Percentiles rank a stretch among this genome's conserved stretches.
These are phyloP conservation scores for Populus davidiana DNA, from an alignment of 345 rosid species.

Conservation along the genomic window DNA sequence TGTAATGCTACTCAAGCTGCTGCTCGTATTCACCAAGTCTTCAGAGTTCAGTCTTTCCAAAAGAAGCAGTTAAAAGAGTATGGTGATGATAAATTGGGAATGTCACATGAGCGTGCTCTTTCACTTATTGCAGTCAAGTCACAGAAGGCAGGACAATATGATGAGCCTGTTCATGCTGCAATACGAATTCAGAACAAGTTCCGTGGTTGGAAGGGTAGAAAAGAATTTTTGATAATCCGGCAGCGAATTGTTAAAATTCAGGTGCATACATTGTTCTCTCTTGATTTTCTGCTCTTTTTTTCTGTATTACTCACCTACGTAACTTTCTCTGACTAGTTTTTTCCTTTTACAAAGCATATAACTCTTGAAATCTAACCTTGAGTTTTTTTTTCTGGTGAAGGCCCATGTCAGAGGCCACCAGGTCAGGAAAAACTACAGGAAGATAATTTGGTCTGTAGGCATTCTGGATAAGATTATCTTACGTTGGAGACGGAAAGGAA, in stretches of 20 bases:
- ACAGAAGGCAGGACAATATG: conserved; percentile 49
- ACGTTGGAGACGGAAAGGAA: conserved; percentile 93
- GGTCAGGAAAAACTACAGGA: conserved; percentile 73
- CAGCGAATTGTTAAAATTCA: conserved; percentile 82
- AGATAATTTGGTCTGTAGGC: conserved; percentile 90
- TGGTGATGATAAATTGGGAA: conserved; percentile 48
- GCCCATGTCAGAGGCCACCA: conserved; percentile 94
- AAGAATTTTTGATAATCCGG: conserved; percentile 66
- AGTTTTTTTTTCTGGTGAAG: conserved; percentile 39
- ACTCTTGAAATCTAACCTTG: conserved; percentile 15
- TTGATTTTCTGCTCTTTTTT: not conserved
- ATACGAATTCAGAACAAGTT: conserved; percentile 79
- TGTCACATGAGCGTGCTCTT: conserved; percentile 69
- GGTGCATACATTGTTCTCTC: conserved; percentile 37
- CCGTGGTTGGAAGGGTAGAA: conserved; percentile 86
- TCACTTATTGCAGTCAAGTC: conserved; percentile 59
- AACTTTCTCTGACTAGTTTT: not conserved
- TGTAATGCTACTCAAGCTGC: conserved; percentile 87
- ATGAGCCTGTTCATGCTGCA: conserved; percentile 68
- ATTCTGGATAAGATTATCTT: conserved; percentile 81
- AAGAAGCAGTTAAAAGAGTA: conserved; percentile 65
- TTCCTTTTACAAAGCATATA: not conserved
- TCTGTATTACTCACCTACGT: too few species aligned
- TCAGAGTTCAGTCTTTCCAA: conserved; percentile 89
- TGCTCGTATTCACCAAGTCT: conserved; percentile 81